phyloP scores from a whole-genome alignment of 2,329 filamentous ascomycete genomes.

The Botryotinia calthae region DNA sequence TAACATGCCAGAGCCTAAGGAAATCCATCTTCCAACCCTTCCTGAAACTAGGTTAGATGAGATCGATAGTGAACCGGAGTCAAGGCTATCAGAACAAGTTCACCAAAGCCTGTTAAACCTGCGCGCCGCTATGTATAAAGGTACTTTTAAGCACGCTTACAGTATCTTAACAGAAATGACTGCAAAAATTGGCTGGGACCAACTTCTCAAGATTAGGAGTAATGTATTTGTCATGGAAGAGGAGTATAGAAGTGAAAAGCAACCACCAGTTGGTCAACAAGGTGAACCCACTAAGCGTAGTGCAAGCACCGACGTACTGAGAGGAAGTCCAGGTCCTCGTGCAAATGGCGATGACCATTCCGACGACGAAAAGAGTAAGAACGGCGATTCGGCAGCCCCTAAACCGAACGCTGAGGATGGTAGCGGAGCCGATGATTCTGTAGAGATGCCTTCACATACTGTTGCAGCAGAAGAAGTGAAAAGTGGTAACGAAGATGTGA shows the following conservation, averaged over 20 bases:
- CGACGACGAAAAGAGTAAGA: slow-evolving; percentile 37
- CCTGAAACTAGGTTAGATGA: slow-evolving; percentile 90
- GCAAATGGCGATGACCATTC: slow-evolving; percentile 43
- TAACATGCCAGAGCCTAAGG: slow-evolving; percentile 86
- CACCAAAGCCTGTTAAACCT: slow-evolving; percentile 83
- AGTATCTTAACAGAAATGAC: slow-evolving; percentile 93
- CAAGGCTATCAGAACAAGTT: slow-evolving; percentile 78
- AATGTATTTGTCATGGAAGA: slow-evolving; percentile 99
- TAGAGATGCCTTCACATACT: slow-evolving; percentile 79
- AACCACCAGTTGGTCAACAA: slow-evolving; percentile 51
- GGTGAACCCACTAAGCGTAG: slow-evolving; percentile 56
- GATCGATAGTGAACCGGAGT: slow-evolving; percentile 87
- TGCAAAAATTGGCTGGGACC: slow-evolving; percentile 95
- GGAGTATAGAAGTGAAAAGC: slow-evolving; percentile 89
- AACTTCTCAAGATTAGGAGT: slow-evolving; percentile 88
- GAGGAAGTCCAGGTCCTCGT: slow-evolving; percentile 63
- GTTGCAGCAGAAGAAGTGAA: slow-evolving; percentile 69
- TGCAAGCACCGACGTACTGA: slow-evolving; percentile 75
- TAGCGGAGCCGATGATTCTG: slow-evolving; percentile 39
- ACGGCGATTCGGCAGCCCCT: slow-evolving; percentile 33
- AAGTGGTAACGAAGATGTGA: slow-evolving; percentile 68
- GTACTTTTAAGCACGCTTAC: slow-evolving; percentile 94
- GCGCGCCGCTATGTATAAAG: slow-evolving; percentile 85
- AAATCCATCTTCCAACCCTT: slow-evolving; percentile 82
- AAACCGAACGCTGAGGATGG: slow-evolving; percentile 34